Percentiles rank a stretch among this genome's conserved stretches.
phyloP scores from a whole-genome alignment of 2,329 filamentous ascomycete species.

The Verticillium albo-atrum region DNA sequence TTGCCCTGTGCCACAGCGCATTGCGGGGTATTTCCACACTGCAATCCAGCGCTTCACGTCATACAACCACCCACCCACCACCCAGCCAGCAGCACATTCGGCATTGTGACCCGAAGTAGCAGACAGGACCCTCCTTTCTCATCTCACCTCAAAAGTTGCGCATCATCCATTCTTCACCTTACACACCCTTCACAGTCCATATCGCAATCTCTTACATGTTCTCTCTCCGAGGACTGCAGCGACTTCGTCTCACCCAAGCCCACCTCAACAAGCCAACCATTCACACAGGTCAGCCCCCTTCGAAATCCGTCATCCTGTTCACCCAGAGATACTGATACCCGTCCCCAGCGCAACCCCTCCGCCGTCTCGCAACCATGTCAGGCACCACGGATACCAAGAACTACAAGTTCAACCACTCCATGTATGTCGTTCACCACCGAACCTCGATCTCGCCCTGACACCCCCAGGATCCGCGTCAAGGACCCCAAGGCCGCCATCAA shows the following conservation, averaged over 20 bases:
- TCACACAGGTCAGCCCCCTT: neutral
- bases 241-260: slow-evolving; percentile 9
- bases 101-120: neutral
- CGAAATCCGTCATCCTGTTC: neutral
- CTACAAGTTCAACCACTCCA: slow-evolving; percentile 88
- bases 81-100: neutral
- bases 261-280: neutral
- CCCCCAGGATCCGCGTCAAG: slow-evolving; percentile 79
- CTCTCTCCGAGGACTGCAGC: slow-evolving; percentile 7
- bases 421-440: slow-evolving; percentile 44
- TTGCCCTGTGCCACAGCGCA: neutral
- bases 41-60: neutral
- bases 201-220: slow-evolving; percentile 3
- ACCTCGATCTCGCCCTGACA: slow-evolving; percentile 6
- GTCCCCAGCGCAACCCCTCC: neutral
- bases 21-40: neutral
- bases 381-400: slow-evolving; percentile 67
- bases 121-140: neutral
- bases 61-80: neutral
- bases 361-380: slow-evolving; percentile 49
- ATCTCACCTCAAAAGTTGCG: neutral
- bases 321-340: neutral
- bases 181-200: neutral
- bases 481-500: slow-evolving; percentile 85
- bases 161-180: neutral